Evolutionary conservation across 208 protist genomes (phyloP).

Genomic region (Angomonas desouzai): DNA sequence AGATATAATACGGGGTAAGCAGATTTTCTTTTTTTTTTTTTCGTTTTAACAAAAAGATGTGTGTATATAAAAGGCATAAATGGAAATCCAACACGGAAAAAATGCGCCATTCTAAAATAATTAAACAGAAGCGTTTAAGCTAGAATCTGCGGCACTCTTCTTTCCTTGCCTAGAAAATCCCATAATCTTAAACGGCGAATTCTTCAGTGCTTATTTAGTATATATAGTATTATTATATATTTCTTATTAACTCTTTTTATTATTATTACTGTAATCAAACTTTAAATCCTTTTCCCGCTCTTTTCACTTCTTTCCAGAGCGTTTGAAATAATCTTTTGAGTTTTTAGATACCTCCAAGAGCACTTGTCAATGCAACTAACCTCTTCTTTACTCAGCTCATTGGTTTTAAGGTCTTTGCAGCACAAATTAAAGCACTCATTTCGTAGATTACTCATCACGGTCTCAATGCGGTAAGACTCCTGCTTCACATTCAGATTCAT

Average conservation of each 20-base stretch:
- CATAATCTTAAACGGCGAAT: no score
- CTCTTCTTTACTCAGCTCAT: conserved; percentile 70
- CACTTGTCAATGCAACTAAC: conserved; percentile 85
- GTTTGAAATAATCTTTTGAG: conserved; percentile 58
- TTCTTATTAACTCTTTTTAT: no score
- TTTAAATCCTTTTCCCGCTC: conserved; percentile 4
- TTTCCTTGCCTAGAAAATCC: no score
- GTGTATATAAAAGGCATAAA: no score
- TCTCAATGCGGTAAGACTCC: conserved; percentile 85
- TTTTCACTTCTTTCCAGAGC: conserved; percentile 39
- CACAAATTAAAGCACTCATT: conserved; percentile 84
- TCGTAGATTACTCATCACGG: conserved; percentile 73
- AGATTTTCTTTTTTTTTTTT: not conserved
- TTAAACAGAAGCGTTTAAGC: no score
- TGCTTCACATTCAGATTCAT: conserved; percentile 85
- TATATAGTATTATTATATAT: no score
- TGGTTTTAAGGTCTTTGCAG: conserved; percentile 56
- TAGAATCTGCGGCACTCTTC: no score
- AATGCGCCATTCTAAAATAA: no score
- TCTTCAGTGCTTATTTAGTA: no score
- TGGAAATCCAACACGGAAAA: no score
- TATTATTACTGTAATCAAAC: not conserved
- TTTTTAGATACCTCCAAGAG: conserved; percentile 72
- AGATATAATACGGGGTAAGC: not conserved
- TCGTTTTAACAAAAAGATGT: no score